Base-by-base conservation (phyloP, 805 yeast species). In the Blastobotrys robertii region DNA sequence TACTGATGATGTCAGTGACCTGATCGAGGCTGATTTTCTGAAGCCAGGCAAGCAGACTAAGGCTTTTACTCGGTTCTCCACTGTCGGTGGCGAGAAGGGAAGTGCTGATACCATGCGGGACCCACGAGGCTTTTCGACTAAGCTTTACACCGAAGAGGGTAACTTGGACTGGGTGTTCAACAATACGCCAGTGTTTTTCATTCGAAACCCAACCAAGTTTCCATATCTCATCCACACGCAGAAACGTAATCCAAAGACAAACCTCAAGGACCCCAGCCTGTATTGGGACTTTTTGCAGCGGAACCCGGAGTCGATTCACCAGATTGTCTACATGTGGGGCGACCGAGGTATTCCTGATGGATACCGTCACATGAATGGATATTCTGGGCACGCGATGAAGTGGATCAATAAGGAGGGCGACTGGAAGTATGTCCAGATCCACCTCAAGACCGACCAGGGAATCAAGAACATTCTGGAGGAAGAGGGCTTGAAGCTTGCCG, bases 41-140 rank as follows among this genome's bases (percentile, higher is more conserved):
- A 73, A 74, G 50, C 71, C 82, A 44, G 96, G 96, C 53, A 84
- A 84, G 68, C 82, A 77, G 65, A 84, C 94, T 30, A 76, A 74
- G 59, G 72, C 79, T 47, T 62, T 76, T 44, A 59, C 68, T 34
- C 69, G 83, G 46, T 76, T 77, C 63, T 74, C 81, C 40, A 77
- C 84, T 14, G 85, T 79, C 30, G 84, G 82, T 47, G 84, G 84
- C 40, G 84, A 79, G 60, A 64, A 63, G 53, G 85, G 83, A 39
- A 68, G 81, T 33, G 73, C 84, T 8, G 85, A 79, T 53, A 65
- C 80, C 15, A 77, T 73, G 12, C 73, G 85, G 57, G 84, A 79
- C 55, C 84, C 84, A 36, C 71, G 84, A 56, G 85, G 85, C 2
- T 79, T 77, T 58, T 65, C 82, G 11, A 73, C 75, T 36, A 79